Conservation (phyloP, 73 alveolate genomes). For the Paramecium sonneborni region DNA sequence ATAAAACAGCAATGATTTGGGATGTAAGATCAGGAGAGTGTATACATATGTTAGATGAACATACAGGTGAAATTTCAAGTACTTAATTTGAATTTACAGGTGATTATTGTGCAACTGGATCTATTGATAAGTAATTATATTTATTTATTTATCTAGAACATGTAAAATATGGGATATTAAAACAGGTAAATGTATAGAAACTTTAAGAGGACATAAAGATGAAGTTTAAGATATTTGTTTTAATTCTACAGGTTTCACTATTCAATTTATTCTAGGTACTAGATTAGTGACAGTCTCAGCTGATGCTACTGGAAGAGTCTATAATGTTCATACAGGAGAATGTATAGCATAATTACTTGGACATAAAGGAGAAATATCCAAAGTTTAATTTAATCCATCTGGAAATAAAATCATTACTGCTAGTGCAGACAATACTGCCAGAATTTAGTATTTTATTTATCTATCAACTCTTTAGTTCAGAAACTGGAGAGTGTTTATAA, state of each 20-base stretch:
- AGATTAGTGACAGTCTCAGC: constrained; percentile 99
- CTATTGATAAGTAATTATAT: constrained; percentile 82
- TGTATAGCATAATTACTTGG: constrained; percentile 80
- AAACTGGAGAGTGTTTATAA: constrained; percentile 98
- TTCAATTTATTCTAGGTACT: constrained; percentile 59
- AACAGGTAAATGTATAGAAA: constrained; percentile 96
- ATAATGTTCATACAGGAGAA: constrained; percentile 91
- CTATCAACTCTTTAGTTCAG: constrained; percentile 69
- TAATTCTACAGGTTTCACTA: neutral
- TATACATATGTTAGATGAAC: constrained; percentile 95
- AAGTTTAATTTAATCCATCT: constrained; percentile 96
- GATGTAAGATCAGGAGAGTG: constrained; percentile 98
- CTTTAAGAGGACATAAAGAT: constrained; percentile 97
- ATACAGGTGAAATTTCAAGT: constrained; percentile 95
- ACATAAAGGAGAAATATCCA: constrained; percentile 94
- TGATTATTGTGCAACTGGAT: constrained; percentile 95
- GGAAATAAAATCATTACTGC: constrained; percentile 99
- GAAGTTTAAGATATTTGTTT: constrained; percentile 77
- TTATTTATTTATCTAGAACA: constrained; percentile 64
- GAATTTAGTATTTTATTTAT: constrained; percentile 85
- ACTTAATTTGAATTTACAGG: constrained; percentile 98
- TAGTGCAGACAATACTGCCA: constrained; percentile 95
- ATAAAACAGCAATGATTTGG: constrained; percentile 99
- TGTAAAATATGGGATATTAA: constrained; percentile 99
- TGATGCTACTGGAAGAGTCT: constrained; percentile 95